Base-by-base conservation (phyloP, 2,329 filamentous ascomycete species). In the Alternaria incomplexa region DNA sequence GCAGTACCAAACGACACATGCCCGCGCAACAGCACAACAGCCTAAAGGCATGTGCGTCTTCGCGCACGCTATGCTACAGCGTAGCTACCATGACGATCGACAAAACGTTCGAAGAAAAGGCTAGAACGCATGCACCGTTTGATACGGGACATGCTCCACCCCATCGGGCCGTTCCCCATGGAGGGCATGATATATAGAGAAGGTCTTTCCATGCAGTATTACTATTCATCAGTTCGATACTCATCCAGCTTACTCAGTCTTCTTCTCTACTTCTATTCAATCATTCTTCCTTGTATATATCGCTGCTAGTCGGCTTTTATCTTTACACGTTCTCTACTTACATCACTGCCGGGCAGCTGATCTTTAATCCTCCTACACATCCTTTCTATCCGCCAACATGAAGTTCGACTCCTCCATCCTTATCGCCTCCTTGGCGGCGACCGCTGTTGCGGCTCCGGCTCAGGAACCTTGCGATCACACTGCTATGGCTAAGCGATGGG, bases 291-390 rank as follows among this genome's bases (percentile, higher is more conserved):
- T 61, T 56, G 55, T 61, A 54, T 47, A 40, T 66, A 55, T 32
- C 61, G 69, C 74, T 76, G 73, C 74, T 72, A 76, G 73, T 44
- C 74, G 60, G 75, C 70, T 56, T 64, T 50, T 54, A 50, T 62
- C 51, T 66, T 50, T 26, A 40, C 55, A 45, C 50, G 9, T 47
- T 67, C 61, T 46, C 59, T 63, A 55, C 51, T 17, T 22, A 66
- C 25, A 25, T 40, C 45, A 67, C 74, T 77, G 75, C 74, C 64
- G 75, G 56, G 59, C 75, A 75, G 75, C 60, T 47, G 45, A 22
- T n/a, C 71, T 51, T 20, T 15, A 52, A 36, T n/a, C 9, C 52
- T 48, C 53, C n/a, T 55, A 46, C 46, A 47, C 36, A 51, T 55
- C 22, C 22, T 52, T 54, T 44, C 56, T 20, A 44, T 46, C 26